phyloP scores from a whole-genome alignment of 768 basidiomycete species.

The Infundibulicybe gibba region DNA sequence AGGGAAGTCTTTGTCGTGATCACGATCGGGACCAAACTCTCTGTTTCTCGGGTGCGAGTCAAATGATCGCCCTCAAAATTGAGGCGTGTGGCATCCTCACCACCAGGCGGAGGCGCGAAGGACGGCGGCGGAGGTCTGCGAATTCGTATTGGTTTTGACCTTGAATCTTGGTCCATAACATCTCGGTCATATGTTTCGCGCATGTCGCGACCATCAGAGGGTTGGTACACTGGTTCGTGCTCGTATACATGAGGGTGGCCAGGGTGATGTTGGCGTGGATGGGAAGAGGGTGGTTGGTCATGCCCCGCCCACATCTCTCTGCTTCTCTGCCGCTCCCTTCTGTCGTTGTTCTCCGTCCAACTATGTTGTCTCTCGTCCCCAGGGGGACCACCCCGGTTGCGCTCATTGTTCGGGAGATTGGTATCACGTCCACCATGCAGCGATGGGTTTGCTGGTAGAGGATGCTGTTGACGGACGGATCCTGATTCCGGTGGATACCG shows the following conservation, averaged over 20 bases:
- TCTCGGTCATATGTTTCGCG: not conserved
- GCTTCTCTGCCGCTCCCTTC: not conserved
- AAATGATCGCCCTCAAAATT: not conserved
- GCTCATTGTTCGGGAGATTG: not conserved
- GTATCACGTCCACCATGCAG: conserved; percentile 7
- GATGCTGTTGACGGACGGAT: conserved; percentile 8
- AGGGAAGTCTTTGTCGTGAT: conserved; percentile 2
- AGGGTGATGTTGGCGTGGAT: not conserved
- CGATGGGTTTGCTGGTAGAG: conserved; percentile 11
- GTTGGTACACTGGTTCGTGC: not conserved
- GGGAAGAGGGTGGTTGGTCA: not conserved
- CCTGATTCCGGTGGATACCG: not conserved
- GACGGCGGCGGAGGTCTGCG: not conserved
- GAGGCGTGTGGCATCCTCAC: too few species aligned
- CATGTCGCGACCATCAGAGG: not conserved
- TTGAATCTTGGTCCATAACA: too few species aligned
- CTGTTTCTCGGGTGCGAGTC: conserved; percentile 1
- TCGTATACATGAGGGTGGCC: not conserved
- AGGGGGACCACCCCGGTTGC: too few species aligned
- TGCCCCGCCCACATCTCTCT: not conserved
- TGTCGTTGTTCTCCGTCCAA: not conserved
- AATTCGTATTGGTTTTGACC: not conserved
- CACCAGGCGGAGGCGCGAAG: not conserved
- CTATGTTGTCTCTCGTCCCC: too few species aligned
- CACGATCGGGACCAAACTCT: not conserved